A percentile compares a stretch with the other conserved stretches of the same genome.
Conservation (phyloP, 805 yeast species). For the Candida arabinofermentans region DNA sequence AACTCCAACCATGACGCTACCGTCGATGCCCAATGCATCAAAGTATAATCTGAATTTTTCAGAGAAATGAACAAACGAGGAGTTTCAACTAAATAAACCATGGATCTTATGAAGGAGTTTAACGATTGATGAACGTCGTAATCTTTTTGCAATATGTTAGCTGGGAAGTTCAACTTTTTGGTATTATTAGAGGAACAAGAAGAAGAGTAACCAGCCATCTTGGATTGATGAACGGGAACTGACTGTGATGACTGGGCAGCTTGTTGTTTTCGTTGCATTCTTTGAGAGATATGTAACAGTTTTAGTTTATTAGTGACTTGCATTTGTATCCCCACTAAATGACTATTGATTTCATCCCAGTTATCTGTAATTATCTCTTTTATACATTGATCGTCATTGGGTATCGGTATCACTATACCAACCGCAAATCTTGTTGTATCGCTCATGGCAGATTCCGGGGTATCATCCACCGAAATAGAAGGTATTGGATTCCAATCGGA, state of each 20-base stretch:
- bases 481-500: conserved; percentile 42
- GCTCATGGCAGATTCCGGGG: conserved; percentile 11
- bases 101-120: conserved; percentile 34
- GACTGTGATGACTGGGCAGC: conserved; percentile 1
- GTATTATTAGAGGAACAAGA: conserved; percentile 14
- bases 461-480: conserved; percentile 31
- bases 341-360: conserved; percentile 45
- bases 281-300: conserved; percentile 6
- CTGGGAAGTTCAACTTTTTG: conserved; percentile 33
- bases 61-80: conserved; percentile 45
- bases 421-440: conserved; percentile 38
- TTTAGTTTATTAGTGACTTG: conserved; percentile 36
- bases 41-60: conserved; percentile 35
- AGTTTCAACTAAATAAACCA: conserved; percentile 38
- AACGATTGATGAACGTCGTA: conserved; percentile 37
- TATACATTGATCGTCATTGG: conserved; percentile 19
- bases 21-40: conserved; percentile 50
- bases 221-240: not conserved
- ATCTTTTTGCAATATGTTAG: conserved; percentile 39
- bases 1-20: conserved; percentile 52
- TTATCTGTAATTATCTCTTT: conserved; percentile 43
- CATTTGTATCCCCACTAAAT: conserved; percentile 36
- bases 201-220: not conserved
- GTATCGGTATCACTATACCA: conserved; percentile 46
- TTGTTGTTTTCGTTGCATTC: conserved; percentile 4